Base-by-base conservation (phyloP, 73 alveolate genomes). In the Paraurostyla sp. region DNA sequence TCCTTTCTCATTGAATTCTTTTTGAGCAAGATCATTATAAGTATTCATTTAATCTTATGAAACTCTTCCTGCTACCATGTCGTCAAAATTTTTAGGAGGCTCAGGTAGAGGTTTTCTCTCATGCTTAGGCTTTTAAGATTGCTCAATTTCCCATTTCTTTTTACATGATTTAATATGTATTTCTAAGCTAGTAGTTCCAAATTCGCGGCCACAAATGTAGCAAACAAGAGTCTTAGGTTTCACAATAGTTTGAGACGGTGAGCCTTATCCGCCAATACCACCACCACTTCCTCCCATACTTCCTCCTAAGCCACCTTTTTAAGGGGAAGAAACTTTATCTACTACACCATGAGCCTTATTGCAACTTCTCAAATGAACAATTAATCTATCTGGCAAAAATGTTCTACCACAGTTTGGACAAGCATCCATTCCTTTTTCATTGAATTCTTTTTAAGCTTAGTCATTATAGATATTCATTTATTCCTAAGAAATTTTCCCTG, bases 351-450 rank as follows among this genome's bases (percentile, higher is more conserved):
- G 78, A 20, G 62, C 76, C 32, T 78, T 78, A 78, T 83, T 83
- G 63, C 92, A 83, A 65, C 86, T 63, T 63, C 80, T 81, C 54
- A 81, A 22, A 60, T 81, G 91, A 81, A 81, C 83, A 11, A 38
- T 59, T 18, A 81, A 41, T 18, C 91, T 57, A 59, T 81, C 91
- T 18, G 63, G 83, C 0, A 81, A 35, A 41, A 81, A 81, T 13
- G 97, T 95, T 80, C 98, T 91, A 22, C 97, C 98, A 87, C 97
- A 95, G 87, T 95, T 90, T 68, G 92, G 88, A 36, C 97, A 90
- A 38, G 87, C 84, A 38, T 88, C 94, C 52, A 92, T 58, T 0
- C 86, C 85, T 49, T 85, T 60, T 0, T 81, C 83, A 81, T 92
- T 89, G 75, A 80, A 92, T n/a, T 81, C 73, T 71, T 81, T 83